These are phyloP conservation scores for Plectranthus barbatus DNA, from an alignment of 257 asterid species.

Conservation along the genomic window DNA sequence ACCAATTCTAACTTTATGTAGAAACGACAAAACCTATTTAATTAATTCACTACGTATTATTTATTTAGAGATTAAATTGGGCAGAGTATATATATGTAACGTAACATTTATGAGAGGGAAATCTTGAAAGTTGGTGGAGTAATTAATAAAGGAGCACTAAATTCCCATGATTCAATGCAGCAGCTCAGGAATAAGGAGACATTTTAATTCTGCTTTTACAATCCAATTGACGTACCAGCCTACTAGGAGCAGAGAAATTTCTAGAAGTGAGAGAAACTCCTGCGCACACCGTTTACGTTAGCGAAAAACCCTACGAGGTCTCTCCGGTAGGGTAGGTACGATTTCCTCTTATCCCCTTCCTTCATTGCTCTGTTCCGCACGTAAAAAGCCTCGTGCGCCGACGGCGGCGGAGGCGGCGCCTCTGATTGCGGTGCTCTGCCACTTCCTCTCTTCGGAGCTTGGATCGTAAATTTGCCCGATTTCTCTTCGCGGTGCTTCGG, in stretches of 20 bases:
- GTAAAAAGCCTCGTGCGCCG: conserved; percentile 48
- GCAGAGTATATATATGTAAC: neutral
- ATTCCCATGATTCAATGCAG: conserved; percentile 2
- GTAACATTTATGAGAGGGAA: neutral
- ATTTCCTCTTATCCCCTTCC: conserved; percentile 39
- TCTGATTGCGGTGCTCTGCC: conserved; percentile 5
- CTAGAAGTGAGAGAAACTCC: conserved; percentile 34
- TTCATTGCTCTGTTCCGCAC: conserved; percentile 34
- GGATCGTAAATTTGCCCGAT: neutral
- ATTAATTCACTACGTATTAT: neutral
- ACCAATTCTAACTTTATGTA: neutral
- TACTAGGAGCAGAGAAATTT: neutral
- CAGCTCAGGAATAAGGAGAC: neutral
- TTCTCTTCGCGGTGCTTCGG: conserved; percentile 33
- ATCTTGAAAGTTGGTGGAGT: neutral
- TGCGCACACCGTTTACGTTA: conserved; percentile 33
- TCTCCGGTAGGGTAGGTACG: conserved; percentile 58
- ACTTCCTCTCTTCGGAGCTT: conserved; percentile 7
- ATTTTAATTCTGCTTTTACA: neutral
- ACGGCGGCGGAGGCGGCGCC: conserved; percentile 11
- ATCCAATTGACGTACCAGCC: too few relatives aligned
- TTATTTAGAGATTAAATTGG: neutral
- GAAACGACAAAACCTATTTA: neutral
- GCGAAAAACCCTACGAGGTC: too few relatives aligned
- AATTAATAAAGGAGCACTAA: neutral